A percentile compares a stretch with the other conserved stretches of the same genome.
Evolutionary conservation across 345 rosid genomes (phyloP).

Genomic region (Citrus medica): DNA sequence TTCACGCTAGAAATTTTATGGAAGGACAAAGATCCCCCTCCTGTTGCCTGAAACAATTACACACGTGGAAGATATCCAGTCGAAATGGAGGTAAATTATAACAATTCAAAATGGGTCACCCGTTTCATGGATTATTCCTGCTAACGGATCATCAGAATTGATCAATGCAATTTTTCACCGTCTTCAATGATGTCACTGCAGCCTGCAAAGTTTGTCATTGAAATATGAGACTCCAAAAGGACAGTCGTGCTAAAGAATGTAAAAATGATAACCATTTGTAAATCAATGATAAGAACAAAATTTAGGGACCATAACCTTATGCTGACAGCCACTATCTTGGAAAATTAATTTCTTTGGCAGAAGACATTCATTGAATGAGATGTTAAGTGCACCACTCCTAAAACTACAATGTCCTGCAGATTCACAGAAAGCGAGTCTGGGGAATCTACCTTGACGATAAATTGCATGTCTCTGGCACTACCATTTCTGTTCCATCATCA

Average conservation of each 20-base stretch:
- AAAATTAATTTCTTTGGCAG: background rate
- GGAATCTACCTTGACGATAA: slow-evolving; percentile 41
- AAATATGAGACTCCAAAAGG: slow-evolving; percentile 6
- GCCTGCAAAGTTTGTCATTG: slow-evolving; percentile 33
- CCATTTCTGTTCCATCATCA: slow-evolving; percentile 55
- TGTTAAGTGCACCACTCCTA: background rate
- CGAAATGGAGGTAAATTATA: background rate
- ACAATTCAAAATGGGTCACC: background rate
- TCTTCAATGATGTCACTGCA: slow-evolving; percentile 37
- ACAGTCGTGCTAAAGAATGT: background rate
- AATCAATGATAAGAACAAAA: background rate
- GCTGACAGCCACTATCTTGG: background rate
- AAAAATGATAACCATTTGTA: background rate
- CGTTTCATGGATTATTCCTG: background rate
- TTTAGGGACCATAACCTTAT: background rate
- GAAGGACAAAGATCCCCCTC: background rate
- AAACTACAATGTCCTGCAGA: background rate
- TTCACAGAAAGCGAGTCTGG: background rate
- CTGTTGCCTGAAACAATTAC: background rate
- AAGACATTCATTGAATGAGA: background rate
- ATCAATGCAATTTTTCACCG: slow-evolving; percentile 21
- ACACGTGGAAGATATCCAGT: background rate
- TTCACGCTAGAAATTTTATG: background rate
- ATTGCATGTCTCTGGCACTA: slow-evolving; percentile 61
- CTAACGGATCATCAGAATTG: background rate